phyloP scores from a whole-genome alignment of 2,329 filamentous ascomycete species.

The Neofusicoccum kwambonambiense region DNA sequence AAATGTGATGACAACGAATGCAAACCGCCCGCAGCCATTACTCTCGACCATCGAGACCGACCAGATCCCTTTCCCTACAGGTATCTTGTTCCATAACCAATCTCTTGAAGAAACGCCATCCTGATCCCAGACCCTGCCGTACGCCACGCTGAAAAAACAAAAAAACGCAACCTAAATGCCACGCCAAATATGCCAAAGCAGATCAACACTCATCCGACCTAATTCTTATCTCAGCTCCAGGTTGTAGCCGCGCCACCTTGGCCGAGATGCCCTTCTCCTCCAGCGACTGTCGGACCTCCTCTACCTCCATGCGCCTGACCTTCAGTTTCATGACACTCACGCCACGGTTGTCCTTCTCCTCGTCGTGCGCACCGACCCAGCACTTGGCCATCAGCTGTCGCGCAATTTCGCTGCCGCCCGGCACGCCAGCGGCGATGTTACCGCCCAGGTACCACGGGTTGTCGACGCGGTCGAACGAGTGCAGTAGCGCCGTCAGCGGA shows the following conservation, averaged over 20 bases:
- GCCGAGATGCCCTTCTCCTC: constrained; percentile 17
- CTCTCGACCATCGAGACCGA: too few relatives aligned
- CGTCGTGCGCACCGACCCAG: constrained; percentile 64
- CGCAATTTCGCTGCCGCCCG: constrained; percentile 58
- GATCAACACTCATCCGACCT: not conserved
- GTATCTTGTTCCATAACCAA: not conserved
- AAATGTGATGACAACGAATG: too few relatives aligned
- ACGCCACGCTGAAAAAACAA: not conserved
- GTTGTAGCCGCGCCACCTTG: not conserved
- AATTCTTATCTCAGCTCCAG: constrained; percentile 4
- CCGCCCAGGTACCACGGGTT: constrained; percentile 64
- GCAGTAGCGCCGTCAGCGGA: constrained; percentile 63
- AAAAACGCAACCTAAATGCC: not conserved
- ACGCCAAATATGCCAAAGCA: not conserved
- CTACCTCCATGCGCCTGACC: constrained; percentile 44
- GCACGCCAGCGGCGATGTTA: constrained; percentile 56
- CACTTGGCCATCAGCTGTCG: constrained; percentile 52
- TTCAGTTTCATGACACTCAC: constrained; percentile 52
- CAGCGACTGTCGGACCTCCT: constrained; percentile 47
- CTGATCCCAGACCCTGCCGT: not conserved
- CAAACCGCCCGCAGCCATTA: too few relatives aligned
- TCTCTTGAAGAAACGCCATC: not conserved
- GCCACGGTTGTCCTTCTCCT: constrained; percentile 56
- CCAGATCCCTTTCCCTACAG: not conserved
- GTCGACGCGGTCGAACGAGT: constrained; percentile 60